Conservation (phyloP, 345 rosid genomes). For the Pistacia atlantica region DNA sequence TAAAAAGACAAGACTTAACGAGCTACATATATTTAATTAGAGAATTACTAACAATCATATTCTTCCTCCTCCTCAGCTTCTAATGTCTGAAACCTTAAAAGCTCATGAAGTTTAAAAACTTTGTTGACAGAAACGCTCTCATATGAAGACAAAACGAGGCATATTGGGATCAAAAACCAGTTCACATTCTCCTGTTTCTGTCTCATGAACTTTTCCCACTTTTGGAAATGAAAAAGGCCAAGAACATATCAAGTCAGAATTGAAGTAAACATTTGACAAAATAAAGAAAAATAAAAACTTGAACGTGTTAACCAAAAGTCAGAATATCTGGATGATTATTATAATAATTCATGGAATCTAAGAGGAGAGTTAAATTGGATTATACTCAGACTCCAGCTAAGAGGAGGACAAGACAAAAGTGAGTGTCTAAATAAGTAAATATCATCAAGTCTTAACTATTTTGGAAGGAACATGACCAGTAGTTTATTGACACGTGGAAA, state of each 20-base stretch:
- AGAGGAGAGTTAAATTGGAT: not conserved
- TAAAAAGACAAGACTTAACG: not conserved
- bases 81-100: not conserved
- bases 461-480: not conserved
- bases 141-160: constrained; percentile 17
- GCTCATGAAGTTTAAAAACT: not conserved
- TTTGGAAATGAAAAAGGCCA: not conserved
- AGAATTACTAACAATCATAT: constrained; percentile 9
- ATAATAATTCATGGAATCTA: not conserved
- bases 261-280: constrained; percentile 5
- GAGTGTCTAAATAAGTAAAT: not conserved
- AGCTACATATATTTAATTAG: not conserved
- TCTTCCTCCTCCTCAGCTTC: not conserved
- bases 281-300: not conserved
- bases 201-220: not conserved
- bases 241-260: not conserved
- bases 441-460: no score
- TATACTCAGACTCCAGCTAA: not conserved
- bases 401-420: not conserved
- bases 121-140: not conserved
- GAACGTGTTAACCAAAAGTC: constrained; percentile 7
- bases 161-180: constrained; percentile 8
- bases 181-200: not conserved
- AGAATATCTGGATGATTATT: constrained; percentile 5
- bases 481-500: not conserved